phyloP scores from a whole-genome alignment of 306 rosid genomes.

The Trichosanthes truncata region DNA sequence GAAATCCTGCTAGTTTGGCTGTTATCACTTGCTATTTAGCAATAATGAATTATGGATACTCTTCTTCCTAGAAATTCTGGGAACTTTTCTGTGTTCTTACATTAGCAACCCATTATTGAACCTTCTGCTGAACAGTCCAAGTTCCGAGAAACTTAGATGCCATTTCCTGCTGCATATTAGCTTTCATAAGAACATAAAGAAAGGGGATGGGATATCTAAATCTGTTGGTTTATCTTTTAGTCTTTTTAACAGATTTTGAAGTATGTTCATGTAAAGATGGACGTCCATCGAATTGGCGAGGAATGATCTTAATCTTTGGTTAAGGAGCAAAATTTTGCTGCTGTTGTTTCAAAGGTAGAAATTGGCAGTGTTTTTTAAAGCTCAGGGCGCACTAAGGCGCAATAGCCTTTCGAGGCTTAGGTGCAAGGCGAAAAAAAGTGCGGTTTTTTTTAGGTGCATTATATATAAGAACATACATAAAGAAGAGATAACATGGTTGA shows the following conservation, averaged over 20 bases:
- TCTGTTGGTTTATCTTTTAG: neutral
- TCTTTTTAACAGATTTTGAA: neutral
- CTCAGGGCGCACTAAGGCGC: no score
- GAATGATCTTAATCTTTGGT: no score
- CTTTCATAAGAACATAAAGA: neutral
- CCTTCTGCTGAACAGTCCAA: neutral
- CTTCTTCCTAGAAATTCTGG: neutral
- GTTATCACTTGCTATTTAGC: neutral
- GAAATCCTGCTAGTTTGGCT: neutral
- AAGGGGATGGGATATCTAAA: neutral
- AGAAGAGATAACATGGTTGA: no score
- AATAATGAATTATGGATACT: neutral
- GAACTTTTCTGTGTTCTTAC: neutral
- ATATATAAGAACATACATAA: no score
- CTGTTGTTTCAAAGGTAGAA: no score
- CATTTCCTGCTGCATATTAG: neutral
- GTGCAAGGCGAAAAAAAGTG: no score
- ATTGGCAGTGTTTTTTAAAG: no score
- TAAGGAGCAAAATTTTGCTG: no score
- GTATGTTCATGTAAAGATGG: neutral
- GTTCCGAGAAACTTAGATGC: neutral
- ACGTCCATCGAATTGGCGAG: no score
- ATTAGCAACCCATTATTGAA: neutral
- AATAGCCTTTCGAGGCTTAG: no score
- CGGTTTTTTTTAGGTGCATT: no score